Conservation (phyloP, 2,329 filamentous ascomycete species). For the Trichophyton rubrum region DNA sequence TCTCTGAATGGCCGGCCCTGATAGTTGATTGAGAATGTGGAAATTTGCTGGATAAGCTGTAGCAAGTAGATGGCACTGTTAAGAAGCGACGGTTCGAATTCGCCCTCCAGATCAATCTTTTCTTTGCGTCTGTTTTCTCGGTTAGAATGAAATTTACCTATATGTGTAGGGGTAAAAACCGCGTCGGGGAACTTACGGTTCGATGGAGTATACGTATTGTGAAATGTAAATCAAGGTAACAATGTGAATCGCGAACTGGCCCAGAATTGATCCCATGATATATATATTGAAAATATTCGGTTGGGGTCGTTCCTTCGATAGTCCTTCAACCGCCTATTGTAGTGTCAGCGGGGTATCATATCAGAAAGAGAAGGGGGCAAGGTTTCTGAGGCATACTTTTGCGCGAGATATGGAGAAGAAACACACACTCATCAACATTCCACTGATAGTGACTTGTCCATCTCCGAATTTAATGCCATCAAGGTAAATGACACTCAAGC, state of each 20-base stretch:
- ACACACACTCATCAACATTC: constrained; percentile 99
- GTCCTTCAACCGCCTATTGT: constrained; percentile 64
- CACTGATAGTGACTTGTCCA: constrained; percentile 94
- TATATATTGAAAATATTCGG: constrained; percentile 99
- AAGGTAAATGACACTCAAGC: constrained; percentile 85
- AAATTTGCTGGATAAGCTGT: constrained; percentile 97
- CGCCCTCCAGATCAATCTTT: constrained; percentile 80
- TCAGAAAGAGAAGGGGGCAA: constrained; percentile 9
- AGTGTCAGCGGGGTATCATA: constrained; percentile 5
- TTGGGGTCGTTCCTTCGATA: constrained; percentile 94
- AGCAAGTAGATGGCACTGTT: constrained; percentile 96
- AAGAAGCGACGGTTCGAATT: constrained; percentile 83
- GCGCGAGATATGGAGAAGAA: constrained; percentile 98
- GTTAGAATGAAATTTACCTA: constrained; percentile 1
- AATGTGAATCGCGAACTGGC: constrained; percentile 94
- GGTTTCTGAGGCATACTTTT: constrained; percentile 42
- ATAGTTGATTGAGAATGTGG: constrained; percentile 98
- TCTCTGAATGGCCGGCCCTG: constrained; percentile 97
- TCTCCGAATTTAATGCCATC: constrained; percentile 99
- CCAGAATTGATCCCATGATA: constrained; percentile 94
- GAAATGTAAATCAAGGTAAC: constrained; percentile 89
- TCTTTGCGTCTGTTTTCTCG: constrained; percentile 30
- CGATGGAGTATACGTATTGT: constrained; percentile 70
- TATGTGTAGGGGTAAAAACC: not conserved
- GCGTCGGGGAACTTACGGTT: constrained; percentile 52